These are phyloP conservation scores for Blastobotrys petasosporus DNA, from an alignment of 1,139 yeast species.

Conservation along the genomic window DNA sequence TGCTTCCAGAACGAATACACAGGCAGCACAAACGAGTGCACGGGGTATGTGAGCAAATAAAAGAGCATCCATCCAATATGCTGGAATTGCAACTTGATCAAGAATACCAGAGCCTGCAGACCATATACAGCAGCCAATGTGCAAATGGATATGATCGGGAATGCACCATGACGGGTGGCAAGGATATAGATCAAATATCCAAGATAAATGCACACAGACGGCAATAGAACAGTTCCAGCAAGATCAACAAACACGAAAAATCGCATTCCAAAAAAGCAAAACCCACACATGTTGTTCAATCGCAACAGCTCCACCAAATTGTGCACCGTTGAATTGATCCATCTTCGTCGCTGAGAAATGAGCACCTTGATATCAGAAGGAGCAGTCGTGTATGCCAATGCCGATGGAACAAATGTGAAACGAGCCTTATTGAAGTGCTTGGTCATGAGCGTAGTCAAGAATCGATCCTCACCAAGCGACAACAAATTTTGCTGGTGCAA, in stretches of 20 bases:
- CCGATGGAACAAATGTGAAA: constrained; percentile 32
- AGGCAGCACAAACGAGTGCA: constrained; percentile 93
- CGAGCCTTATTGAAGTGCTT: constrained; percentile 31
- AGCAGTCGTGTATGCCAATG: constrained; percentile 31
- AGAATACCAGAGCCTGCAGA: constrained; percentile 78
- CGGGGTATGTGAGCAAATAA: constrained; percentile 76
- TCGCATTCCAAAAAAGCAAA: constrained; percentile 35
- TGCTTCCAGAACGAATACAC: constrained; percentile 91
- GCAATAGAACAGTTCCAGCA: constrained; percentile 54
- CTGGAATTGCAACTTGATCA: constrained; percentile 79
- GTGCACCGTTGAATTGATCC: constrained; percentile 37
- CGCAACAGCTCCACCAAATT: constrained; percentile 33
- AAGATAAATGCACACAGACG: constrained; percentile 80
- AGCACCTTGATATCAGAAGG: constrained; percentile 30
- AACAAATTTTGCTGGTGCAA: constrained; percentile 33
- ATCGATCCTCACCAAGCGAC: constrained; percentile 35
- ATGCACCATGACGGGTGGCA: constrained; percentile 69
- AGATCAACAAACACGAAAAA: constrained; percentile 34
- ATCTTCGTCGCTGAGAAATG: constrained; percentile 35
- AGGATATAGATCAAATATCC: constrained; percentile 60
- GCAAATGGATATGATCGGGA: constrained; percentile 70
- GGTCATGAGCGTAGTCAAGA: constrained; percentile 33
- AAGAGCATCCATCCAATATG: constrained; percentile 79
- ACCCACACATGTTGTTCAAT: constrained; percentile 33
- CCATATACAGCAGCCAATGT: constrained; percentile 78